Conservation (phyloP, 768 basidiomycete species). For the Mycena olivaceomarginata region DNA sequence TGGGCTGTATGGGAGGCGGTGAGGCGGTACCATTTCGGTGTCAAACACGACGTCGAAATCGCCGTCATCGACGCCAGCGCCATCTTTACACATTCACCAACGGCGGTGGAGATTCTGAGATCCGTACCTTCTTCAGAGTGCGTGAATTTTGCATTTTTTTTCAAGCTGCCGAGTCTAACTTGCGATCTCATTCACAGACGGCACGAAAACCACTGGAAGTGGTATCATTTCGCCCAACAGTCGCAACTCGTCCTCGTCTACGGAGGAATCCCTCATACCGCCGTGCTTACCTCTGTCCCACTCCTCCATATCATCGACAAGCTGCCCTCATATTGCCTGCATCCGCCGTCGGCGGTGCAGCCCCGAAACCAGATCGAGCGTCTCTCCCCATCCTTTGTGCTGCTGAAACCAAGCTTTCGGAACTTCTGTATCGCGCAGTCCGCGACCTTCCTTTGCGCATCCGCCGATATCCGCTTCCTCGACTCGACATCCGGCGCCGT, state of each 20-base stretch:
- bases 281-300: conserved; percentile 83
- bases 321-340: conserved; percentile 83
- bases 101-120: conserved; percentile 79
- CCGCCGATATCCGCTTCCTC: conserved; percentile 73
- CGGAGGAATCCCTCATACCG: conserved; percentile 78
- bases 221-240: conserved; percentile 85
- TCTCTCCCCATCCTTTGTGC: conserved; percentile 67
- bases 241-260: conserved; percentile 86
- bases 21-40: conserved; percentile 80
- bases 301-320: conserved; percentile 78
- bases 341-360: conserved; percentile 49
- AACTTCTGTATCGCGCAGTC: conserved; percentile 85
- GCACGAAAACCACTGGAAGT: conserved; percentile 81
- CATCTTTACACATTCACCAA: conserved; percentile 74
- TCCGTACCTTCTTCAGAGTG: conserved; percentile 74
- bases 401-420: conserved; percentile 77
- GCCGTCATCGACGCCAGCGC: conserved; percentile 85
- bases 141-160: conserved; percentile 46
- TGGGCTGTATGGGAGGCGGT: conserved; percentile 92
- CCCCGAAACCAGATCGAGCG: conserved; percentile 54
- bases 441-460: conserved; percentile 73
- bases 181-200: conserved; percentile 60
- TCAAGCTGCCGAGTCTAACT: background rate
- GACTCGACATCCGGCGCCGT: conserved; percentile 83
- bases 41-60: conserved; percentile 87